Base-by-base conservation (phyloP, 805 yeast species). In the Wickerhamiella qilinensis region DNA sequence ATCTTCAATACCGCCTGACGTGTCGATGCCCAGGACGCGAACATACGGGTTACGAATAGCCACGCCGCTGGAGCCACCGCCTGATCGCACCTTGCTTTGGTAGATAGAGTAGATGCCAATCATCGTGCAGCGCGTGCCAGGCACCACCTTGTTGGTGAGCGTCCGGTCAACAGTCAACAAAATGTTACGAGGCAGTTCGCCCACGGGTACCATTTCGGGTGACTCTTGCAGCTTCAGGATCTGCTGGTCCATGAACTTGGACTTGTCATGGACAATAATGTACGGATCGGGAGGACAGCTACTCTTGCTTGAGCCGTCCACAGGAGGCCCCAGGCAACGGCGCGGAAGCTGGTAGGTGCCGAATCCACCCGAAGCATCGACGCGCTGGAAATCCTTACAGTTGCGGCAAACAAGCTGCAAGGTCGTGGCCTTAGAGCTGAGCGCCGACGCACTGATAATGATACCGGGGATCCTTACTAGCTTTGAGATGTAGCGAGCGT, bases 161-260 rank as follows among this genome's bases (percentile, higher is more conserved):
- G 81, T 82, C 44, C 98, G 70, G 57, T 91, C 97, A 25, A 84
- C 83, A 32, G 91, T 80, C 46, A 91, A 66, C 42, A 83, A 54
- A 30, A 91, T 77, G 52, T 91, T 93, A 49, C 99, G 73, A 7
- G 99, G 99, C 84, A 91, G 78, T 62, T 91, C 99, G 48, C 99
- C 98, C 21, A 91, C 94, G 1, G 98, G 99, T 2, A 91, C 96
- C 77, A 82, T 82, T 57, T 91, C 99, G 11, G 97, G 96, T n/a
- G 91, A 69, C 57, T 91, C 98, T 58, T 91, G 99, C 40, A 91
- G 67, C 57, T 91, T 91, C 52, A 91, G 68, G 22, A 79, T 75
- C 60, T 91, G 99, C 56, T 93, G 97, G 60, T 91, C 97, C 38
- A 91, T 77, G 57, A 86, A 91, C n/a, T 72, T 65, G 2, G 95